A percentile compares a stretch with the other conserved stretches of the same genome.
Evolutionary conservation across 352 stramenopile genomes (phyloP).

Genomic region (Phytophthora syringae): DNA sequence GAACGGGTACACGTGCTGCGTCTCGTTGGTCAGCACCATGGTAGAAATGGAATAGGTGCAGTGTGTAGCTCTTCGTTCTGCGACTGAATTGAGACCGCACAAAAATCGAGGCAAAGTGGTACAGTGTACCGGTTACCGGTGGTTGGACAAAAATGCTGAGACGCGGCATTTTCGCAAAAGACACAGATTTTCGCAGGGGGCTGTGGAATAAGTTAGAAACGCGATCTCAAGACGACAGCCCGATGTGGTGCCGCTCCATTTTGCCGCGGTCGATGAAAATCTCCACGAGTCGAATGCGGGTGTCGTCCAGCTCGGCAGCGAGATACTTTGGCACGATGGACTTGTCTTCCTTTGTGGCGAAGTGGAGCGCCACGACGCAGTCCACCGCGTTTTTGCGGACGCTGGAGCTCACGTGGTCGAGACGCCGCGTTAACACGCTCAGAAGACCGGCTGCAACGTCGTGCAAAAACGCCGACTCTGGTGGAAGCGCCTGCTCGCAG

Average conservation of each 20-base stretch:
- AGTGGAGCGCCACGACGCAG: slow-evolving; percentile 71
- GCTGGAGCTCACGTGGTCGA: slow-evolving; percentile 61
- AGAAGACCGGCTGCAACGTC: slow-evolving; percentile 46
- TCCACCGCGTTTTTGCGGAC: slow-evolving; percentile 76
- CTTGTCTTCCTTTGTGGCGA: slow-evolving; percentile 54
- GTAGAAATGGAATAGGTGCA: background rate
- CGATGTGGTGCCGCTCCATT: slow-evolving; percentile 42
- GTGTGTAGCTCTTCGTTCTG: background rate
- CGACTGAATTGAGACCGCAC: slow-evolving; percentile 10
- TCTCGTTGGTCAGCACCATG: slow-evolving; percentile 85
- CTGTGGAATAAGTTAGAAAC: slow-evolving; percentile 31
- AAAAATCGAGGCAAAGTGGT: background rate
- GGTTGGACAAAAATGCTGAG: background rate
- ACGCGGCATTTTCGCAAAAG: slow-evolving; percentile 5
- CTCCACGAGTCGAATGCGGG: slow-evolving; percentile 61
- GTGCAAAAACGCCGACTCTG: slow-evolving; percentile 39
- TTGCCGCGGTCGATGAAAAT: slow-evolving; percentile 82
- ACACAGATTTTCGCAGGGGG: no score
- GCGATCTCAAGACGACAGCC: slow-evolving; percentile 10
- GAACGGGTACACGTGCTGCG: slow-evolving; percentile 81
- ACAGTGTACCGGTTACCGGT: background rate
- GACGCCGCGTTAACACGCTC: slow-evolving; percentile 34
- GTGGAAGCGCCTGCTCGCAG: slow-evolving; percentile 27
- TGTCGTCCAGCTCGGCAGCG: slow-evolving; percentile 52
- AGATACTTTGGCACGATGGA: slow-evolving; percentile 56